Base-by-base conservation (phyloP, 495 filamentous ascomycete genomes). In the Penicillium manginii region DNA sequence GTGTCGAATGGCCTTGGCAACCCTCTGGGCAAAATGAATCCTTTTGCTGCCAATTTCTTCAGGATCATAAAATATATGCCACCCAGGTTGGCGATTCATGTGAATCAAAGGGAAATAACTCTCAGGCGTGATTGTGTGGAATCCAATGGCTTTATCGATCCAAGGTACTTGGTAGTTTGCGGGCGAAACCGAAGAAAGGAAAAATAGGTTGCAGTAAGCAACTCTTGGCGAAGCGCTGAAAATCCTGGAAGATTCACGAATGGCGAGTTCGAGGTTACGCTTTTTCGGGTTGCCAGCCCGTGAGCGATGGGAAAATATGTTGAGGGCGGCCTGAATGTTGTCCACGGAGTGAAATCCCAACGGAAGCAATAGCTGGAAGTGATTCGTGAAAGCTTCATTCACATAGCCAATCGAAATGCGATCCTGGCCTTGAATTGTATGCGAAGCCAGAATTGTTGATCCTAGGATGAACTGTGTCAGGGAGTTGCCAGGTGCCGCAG, bases 61-160 rank as follows among this genome's bases (percentile, higher is more conserved):
- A 7, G 55, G 35, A 35, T 58, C 58, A 46, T 68, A 68, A 33
- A 39, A 50, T 9, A 70, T 68, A 49, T 70, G 67, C 65, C 67
- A 70, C 2, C 67, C 67, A 12, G 43, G 46, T 33, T 54, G 55
- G 21, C 23, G 48, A 15, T 17, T 35, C 17, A 42, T 48, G 2
- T 46, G 43, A 10, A 43, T 39, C 19, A 70, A 6, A 5, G 65
- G 65, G 15, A 64, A 56, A 10, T 26, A 56, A 10, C 40, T 4
- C 11, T 63, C 50, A 2, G 67, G 65, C 18, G 67, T 64, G 29
- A 70, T 56, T 4, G 67, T 70, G 15, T 68, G 62, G n/a, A 70
- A 55, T 12, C 67, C 67, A 33, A 70, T 68, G 2, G 57, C 60
- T 11, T 50, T 50, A 54, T 70, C 58, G 29, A 68, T 59, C 19